Evolutionary conservation across 2,329 filamentous ascomycete species (phyloP).

Genomic region (Microthyrium microscopicum): DNA sequence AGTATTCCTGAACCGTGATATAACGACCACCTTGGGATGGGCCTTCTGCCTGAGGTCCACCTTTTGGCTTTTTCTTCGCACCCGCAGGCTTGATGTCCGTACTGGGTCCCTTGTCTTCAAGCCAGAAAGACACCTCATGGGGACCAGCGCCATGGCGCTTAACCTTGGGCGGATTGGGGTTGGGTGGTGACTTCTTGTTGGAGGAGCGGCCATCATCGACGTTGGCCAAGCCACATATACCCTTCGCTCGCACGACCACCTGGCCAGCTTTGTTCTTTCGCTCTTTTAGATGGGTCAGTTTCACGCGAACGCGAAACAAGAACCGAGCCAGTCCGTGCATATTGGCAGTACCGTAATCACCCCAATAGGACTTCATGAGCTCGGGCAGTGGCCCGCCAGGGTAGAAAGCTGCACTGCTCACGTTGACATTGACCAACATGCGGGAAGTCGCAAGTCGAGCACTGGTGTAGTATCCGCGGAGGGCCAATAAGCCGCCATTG

Average conservation of each 20-base stretch:
- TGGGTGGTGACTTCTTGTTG: background rate
- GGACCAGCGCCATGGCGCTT: background rate
- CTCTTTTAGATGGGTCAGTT: too few species aligned
- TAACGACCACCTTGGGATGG: background rate
- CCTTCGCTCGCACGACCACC: background rate
- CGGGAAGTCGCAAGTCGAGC: slow-evolving; percentile 41
- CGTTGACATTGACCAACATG: slow-evolving; percentile 46
- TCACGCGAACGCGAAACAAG: too few species aligned
- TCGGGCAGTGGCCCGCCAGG: slow-evolving; percentile 26
- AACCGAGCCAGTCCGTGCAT: too few species aligned
- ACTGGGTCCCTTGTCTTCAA: background rate
- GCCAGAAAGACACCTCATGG: background rate
- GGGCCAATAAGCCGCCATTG: slow-evolving; percentile 35
- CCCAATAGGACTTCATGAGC: slow-evolving; percentile 14
- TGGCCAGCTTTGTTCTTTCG: too few species aligned
- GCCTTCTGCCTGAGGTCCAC: too few species aligned
- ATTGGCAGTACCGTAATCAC: too few species aligned
- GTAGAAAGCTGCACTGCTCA: slow-evolving; percentile 43
- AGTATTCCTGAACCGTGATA: slow-evolving; percentile 5
- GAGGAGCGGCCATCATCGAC: background rate
- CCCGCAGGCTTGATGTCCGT: background rate
- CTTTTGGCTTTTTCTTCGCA: background rate
- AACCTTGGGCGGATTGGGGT: background rate
- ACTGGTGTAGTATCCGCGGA: slow-evolving; percentile 46
- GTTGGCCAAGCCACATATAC: background rate